Conservation (phyloP, 768 basidiomycete genomes). For the Calvatia gigantea region DNA sequence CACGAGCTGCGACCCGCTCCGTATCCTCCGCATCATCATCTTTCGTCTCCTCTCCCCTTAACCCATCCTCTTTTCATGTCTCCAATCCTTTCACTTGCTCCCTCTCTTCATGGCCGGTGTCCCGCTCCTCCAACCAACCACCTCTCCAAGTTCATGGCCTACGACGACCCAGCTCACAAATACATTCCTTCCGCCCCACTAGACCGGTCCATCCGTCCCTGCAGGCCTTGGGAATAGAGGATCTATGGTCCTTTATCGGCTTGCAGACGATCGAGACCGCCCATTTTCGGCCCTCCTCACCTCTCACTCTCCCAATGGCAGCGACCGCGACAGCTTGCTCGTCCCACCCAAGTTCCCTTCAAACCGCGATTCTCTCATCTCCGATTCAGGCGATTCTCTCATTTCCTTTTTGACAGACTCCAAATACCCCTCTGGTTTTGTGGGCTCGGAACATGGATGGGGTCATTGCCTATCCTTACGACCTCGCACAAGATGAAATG, state of each 20-base stretch:
- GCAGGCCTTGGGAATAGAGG: slow-evolving; percentile 30
- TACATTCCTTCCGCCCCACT: background rate
- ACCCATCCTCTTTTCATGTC: slow-evolving; percentile 15
- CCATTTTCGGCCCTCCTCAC: background rate
- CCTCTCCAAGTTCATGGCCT: slow-evolving; percentile 4
- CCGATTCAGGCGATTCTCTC: slow-evolving; percentile 37
- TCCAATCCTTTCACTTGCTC: slow-evolving; percentile 14
- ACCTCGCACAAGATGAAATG: slow-evolving; percentile 54
- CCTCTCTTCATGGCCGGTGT: slow-evolving; percentile 12
- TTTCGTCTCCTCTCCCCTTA: slow-evolving; percentile 53
- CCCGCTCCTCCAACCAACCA: slow-evolving; percentile 2
- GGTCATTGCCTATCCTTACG: slow-evolving; percentile 68
- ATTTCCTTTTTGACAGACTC: slow-evolving; percentile 55
- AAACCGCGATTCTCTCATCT: slow-evolving; percentile 29
- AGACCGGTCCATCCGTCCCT: slow-evolving; percentile 21
- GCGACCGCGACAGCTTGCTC: slow-evolving; percentile 24
- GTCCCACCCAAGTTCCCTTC: slow-evolving; percentile 29
- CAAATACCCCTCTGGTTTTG: slow-evolving; percentile 54
- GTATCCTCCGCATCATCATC: slow-evolving; percentile 27
- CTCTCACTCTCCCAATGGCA: background rate
- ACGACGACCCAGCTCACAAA: background rate
- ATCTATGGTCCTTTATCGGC: slow-evolving; percentile 67
- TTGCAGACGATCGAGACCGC: slow-evolving; percentile 37
- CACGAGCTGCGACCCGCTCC: slow-evolving; percentile 7
- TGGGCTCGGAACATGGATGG: slow-evolving; percentile 27